Conservation (phyloP, 768 basidiomycete genomes). For the Punctularia strigosozonata region DNA sequence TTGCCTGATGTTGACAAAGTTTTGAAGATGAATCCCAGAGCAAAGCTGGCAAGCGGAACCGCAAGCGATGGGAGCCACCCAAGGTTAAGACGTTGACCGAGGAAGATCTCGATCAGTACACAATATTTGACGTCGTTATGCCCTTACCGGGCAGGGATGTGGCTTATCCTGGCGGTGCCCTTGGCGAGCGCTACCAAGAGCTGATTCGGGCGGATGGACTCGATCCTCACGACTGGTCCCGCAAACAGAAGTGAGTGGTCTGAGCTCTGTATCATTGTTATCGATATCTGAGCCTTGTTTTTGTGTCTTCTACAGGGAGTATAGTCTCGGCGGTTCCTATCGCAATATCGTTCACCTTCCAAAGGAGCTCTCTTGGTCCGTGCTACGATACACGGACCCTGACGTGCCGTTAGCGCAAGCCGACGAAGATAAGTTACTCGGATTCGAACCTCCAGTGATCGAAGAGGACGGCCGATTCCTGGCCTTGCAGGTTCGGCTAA, state of each 20-base stretch:
- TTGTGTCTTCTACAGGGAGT: constrained; percentile 47
- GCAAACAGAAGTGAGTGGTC: constrained; percentile 71
- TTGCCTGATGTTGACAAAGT: no score
- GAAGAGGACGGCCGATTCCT: constrained; percentile 70
- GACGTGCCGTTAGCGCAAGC: constrained; percentile 87
- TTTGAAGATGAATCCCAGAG: background rate
- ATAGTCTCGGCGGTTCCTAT: constrained; percentile 87
- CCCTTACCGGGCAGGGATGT: constrained; percentile 95
- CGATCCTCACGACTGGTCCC: constrained; percentile 79
- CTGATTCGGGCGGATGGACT: constrained; percentile 80
- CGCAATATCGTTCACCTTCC: constrained; percentile 85
- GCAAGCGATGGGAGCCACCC: constrained; percentile 33
- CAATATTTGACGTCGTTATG: constrained; percentile 93
- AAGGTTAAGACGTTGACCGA: constrained; percentile 69
- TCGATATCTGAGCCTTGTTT: constrained; percentile 4
- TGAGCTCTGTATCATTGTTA: constrained; percentile 1
- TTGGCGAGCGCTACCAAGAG: constrained; percentile 80
- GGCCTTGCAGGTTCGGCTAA: constrained; percentile 77
- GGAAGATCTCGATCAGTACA: constrained; percentile 69
- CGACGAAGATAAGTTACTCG: constrained; percentile 87
- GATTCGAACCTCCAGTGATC: constrained; percentile 58
- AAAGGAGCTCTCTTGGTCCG: constrained; percentile 67
- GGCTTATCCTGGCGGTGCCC: constrained; percentile 75
- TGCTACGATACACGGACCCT: constrained; percentile 85
- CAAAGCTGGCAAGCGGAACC: constrained; percentile 9